Conservation (phyloP, 768 basidiomycete genomes). For the Tubosaeta brunneosetosa region DNA sequence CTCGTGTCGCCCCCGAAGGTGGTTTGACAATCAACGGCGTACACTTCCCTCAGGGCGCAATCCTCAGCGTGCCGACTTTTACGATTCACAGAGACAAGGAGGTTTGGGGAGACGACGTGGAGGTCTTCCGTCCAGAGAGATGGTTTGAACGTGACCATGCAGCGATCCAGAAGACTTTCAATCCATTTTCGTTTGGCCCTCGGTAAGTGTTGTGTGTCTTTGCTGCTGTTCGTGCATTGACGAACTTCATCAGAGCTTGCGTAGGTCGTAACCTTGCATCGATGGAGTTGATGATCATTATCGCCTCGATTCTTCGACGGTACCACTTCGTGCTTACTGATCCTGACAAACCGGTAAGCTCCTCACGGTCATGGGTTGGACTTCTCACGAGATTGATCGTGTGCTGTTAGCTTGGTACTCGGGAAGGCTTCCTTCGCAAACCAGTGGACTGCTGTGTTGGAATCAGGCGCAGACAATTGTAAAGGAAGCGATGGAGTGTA, state of each 20-base stretch:
- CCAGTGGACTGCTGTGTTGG: conserved; percentile 70
- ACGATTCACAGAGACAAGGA: conserved; percentile 69
- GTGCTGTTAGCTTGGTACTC: conserved; percentile 53
- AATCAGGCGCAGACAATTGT: conserved; percentile 55
- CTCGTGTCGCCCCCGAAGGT: conserved; percentile 70
- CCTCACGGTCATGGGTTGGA: not conserved
- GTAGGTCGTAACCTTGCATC: conserved; percentile 80
- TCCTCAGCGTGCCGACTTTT: conserved; percentile 78
- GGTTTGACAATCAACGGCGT: conserved; percentile 53
- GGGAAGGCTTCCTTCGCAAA: conserved; percentile 87
- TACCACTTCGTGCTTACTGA: conserved; percentile 69
- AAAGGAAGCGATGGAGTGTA: not conserved
- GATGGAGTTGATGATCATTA: conserved; percentile 75
- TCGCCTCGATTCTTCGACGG: conserved; percentile 72
- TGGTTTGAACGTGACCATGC: conserved; percentile 73
- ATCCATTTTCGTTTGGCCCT: conserved; percentile 83
- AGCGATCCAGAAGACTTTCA: conserved; percentile 67
- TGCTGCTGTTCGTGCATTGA: not conserved
- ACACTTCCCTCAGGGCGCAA: conserved; percentile 69
- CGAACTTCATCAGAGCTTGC: conserved; percentile 51
- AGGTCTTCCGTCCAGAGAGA: conserved; percentile 73
- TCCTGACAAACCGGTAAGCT: conserved; percentile 51
- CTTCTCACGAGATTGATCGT: conserved; percentile 4
- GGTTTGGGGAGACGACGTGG: conserved; percentile 78
- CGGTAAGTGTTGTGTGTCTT: conserved; percentile 36